Evolutionary conservation across 2,329 filamentous ascomycete species (phyloP).

Genomic region (Colletotrichum agaves): DNA sequence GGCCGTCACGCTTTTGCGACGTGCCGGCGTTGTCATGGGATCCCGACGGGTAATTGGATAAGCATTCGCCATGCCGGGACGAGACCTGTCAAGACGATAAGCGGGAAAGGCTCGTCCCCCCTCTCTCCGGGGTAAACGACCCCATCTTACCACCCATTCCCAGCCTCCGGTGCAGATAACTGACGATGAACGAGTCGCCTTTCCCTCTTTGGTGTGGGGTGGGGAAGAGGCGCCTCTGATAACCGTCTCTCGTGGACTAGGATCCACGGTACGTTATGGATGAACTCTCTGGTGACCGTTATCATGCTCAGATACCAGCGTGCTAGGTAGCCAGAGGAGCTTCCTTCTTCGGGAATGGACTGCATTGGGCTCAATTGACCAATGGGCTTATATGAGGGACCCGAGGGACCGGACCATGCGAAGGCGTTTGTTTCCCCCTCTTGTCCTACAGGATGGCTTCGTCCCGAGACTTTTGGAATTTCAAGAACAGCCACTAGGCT

Average conservation of each 20-base stretch:
- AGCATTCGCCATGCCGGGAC: conserved; percentile 36
- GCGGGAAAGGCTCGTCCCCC: conserved; percentile 14
- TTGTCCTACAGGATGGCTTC: neutral
- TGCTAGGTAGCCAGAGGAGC: neutral
- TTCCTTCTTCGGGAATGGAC: neutral
- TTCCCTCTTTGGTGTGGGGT: neutral
- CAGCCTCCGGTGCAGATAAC: conserved; percentile 18
- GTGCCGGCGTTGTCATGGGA: conserved; percentile 15
- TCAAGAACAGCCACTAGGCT: neutral
- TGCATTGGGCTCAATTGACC: conserved; percentile 1
- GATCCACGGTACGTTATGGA: conserved; percentile 28
- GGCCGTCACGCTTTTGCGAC: conserved; percentile 24
- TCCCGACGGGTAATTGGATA: conserved; percentile 16
- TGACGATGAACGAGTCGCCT: neutral
- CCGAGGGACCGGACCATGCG: neutral
- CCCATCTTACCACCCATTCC: neutral
- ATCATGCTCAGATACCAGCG: neutral
- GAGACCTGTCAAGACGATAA: conserved; percentile 33
- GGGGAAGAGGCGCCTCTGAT: conserved; percentile 19
- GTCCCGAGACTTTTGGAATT: neutral
- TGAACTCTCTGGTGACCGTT: conserved; percentile 9
- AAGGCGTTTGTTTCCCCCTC: no score
- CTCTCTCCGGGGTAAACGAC: conserved; percentile 25
- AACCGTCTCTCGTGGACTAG: conserved; percentile 2
- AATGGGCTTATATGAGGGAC: neutral